phyloP scores from a whole-genome alignment of 2,329 filamentous ascomycete genomes.

The Fusarium fracticaudum region DNA sequence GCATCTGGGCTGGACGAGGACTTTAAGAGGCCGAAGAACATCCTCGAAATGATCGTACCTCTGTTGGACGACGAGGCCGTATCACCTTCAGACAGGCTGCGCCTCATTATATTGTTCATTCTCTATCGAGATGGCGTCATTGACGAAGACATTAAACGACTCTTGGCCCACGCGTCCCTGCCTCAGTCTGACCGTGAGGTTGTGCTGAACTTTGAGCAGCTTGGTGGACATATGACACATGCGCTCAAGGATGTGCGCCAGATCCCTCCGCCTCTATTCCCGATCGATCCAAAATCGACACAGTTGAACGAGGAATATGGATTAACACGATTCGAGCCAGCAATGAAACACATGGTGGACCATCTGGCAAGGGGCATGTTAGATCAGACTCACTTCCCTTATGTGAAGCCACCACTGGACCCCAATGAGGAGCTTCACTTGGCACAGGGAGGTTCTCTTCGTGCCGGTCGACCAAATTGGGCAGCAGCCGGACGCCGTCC shows the following conservation, averaged over 20 bases:
- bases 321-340: conserved; percentile 87
- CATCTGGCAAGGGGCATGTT: conserved; percentile 73
- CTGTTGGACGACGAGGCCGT: conserved; percentile 88
- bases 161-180: conserved; percentile 84
- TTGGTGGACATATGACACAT: conserved; percentile 78
- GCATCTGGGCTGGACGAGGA: conserved; percentile 95
- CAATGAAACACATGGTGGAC: conserved; percentile 84
- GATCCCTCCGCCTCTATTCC: conserved; percentile 74
- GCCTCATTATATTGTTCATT: conserved; percentile 85
- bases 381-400: conserved; percentile 75
- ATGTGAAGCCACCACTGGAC: conserved; percentile 75
- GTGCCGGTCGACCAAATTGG: conserved; percentile 95
- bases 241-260: conserved; percentile 80
- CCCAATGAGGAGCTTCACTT: conserved; percentile 67
- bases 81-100: conserved; percentile 76
- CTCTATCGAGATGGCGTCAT: conserved; percentile 89
- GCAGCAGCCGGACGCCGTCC: conserved; percentile 80
- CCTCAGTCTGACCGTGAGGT: conserved; percentile 77
- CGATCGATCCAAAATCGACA: conserved; percentile 66
- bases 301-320: conserved; percentile 78
- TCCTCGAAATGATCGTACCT: conserved; percentile 85
- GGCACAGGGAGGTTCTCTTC: conserved; percentile 76
- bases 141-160: conserved; percentile 81
- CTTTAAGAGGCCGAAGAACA: conserved; percentile 87
- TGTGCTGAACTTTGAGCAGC: conserved; percentile 80